Evolutionary conservation across 139 green algal species (phyloP), one percentile per base, ranked within the genome.

Genomic region (Auxenochlorella pyrenoidosa): DNA sequence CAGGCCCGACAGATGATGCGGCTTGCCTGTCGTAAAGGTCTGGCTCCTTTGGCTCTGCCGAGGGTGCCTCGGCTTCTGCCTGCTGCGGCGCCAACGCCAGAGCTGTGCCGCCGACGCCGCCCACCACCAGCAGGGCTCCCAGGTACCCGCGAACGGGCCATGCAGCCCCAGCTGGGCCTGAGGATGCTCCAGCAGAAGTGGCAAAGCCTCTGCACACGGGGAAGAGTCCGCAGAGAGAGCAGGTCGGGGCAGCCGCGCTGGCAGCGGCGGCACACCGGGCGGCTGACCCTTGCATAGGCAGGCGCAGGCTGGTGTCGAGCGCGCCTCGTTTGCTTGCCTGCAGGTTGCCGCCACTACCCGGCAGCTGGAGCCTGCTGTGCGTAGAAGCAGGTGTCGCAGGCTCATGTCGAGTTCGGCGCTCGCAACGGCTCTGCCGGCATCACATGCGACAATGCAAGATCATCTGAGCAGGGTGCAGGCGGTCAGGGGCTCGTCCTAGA

Each of bases 11-110:
- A 34, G 28, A 71, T 2, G 2, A 15, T 36, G 26, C 5, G 63
- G 24, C 73, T 36, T 24, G 63, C 68, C 68, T 66, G 75, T 76
- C 84, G 40, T 79, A 88, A 5, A 84, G 84, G n/a, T 65, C 54
- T 0, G 59, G 59, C 41, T 84, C 83, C 41, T 88, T 82, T 28
- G 83, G 83, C 38, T 82, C 83, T 34, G 75, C 24, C 12, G 75
- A 73, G 32, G 70, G 34, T 12, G 70, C 70, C 34, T 76, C 16
- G 19, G 70, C 70, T 1, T 44, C 70, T 13, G 70, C 70, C 34
- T 38, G 70, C 70, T 76, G 70, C 70, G 70, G 70, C n/a, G 70
- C 34, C 34, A 76, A 30, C 2, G n/a, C 34, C 13, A 76, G 70
- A 16, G 70, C 70, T 2, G 44, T 30, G 79, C 59, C 40, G 38